Base-by-base conservation (phyloP, 352 stramenopile species). In the Phytophthora boehmeriae region DNA sequence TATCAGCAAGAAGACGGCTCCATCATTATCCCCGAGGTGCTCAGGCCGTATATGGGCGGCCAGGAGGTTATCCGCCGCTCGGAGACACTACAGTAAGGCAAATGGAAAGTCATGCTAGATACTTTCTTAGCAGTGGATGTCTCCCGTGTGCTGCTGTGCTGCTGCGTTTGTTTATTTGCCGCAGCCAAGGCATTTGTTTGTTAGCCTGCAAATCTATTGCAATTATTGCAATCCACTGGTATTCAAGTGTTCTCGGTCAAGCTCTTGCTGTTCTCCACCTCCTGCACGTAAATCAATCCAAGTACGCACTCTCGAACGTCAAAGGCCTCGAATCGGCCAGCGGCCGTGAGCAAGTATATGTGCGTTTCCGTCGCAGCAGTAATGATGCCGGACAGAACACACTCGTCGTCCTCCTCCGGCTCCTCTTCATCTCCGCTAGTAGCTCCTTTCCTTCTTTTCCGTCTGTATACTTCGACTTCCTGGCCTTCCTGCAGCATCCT, bases 1-100 rank as follows among this genome's bases (percentile, higher is more conserved):
- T 88, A 93, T 57, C 88, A 96, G 69, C 74, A 92, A 52, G 52
- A 75, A 43, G 84, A 95, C 53, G 89, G 89, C 28, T 88, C 80
- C 17, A 87, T 96, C 36, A 50, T 83, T 14, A 87, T 96, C 28
- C 89, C 89, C 0, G 70, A 86, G 16, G 84, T 91, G 22, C 68
- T 96, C 47, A 79, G 80, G 36, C 83, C 88, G 25, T 95, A 92
- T 69, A 84, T 96, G 78, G 82, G 81, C 50, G 82, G 80, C 51
- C 83, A 88, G 48, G 83, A 89, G 48, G 54, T 86, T 49, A 90
- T 95, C 65, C 50, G 59, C 32, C 62, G 47, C 32, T 32, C 45
- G 32, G 54, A 67, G 41, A 8, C 3, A 30, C 25, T 6, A 30
- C 25, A 30, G 25, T 70, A 62, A 55, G 51, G 34, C 42, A 51